A percentile compares a stretch with the other conserved stretches of the same genome.
Conservation (phyloP, 495 filamentous ascomycete genomes). For the Penicillium canariense region DNA sequence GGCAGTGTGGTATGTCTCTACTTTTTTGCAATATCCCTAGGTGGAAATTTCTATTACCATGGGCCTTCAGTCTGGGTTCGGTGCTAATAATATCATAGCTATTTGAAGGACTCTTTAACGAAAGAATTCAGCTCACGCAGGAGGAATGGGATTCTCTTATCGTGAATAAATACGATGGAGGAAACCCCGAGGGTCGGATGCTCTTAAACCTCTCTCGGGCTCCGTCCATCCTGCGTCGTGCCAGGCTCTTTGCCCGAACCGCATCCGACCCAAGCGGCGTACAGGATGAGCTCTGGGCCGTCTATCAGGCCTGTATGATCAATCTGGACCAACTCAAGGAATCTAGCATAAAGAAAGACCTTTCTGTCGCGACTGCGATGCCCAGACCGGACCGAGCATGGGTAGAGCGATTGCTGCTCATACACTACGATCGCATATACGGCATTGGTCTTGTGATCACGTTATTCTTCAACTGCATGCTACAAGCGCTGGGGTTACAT, state of each 20-base stretch:
- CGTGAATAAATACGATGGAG: slow-evolving; percentile 25
- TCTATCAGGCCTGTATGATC: slow-evolving; percentile 29
- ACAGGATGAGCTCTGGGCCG: slow-evolving; percentile 20
- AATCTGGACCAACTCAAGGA: slow-evolving; percentile 17
- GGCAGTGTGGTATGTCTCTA: slow-evolving; percentile 36
- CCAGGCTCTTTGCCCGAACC: slow-evolving; percentile 8
- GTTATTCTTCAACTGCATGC: slow-evolving; percentile 34
- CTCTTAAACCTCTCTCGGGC: slow-evolving; percentile 28
- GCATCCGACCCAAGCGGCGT: slow-evolving; percentile 12
- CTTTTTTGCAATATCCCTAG: background rate
- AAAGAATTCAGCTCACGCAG: slow-evolving; percentile 31
- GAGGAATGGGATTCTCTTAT: slow-evolving; percentile 40
- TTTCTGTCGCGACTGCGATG: background rate
- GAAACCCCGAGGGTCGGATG: slow-evolving; percentile 30
- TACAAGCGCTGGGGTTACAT: slow-evolving; percentile 20
- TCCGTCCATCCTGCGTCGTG: slow-evolving; percentile 29
- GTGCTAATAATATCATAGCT: slow-evolving; percentile 26
- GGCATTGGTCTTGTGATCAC: slow-evolving; percentile 32
- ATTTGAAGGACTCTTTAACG: slow-evolving; percentile 42
- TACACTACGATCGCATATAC: slow-evolving; percentile 36
- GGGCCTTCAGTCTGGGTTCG: background rate
- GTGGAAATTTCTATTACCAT: background rate
- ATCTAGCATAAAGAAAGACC: slow-evolving; percentile 8
- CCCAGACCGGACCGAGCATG: background rate
- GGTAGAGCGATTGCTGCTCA: slow-evolving; percentile 15